Evolutionary conservation across 1,284 basidiomycete species (phyloP), one percentile per base, ranked within the genome.

Genomic region (Sphagnurus paluster): DNA sequence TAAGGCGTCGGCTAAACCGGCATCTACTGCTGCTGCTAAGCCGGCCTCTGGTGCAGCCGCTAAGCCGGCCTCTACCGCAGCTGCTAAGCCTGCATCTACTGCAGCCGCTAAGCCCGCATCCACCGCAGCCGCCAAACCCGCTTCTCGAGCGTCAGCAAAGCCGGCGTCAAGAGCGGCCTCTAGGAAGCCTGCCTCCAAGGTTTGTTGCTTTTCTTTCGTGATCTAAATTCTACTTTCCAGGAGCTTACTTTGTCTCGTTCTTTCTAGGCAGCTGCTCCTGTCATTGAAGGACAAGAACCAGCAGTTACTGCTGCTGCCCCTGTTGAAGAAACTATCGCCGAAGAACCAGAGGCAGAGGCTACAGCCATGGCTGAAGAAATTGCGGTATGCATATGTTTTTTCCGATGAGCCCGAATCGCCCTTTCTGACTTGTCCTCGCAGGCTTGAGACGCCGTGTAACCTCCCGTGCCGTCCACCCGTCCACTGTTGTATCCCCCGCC

Each of bases 291-390:
- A 33, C 65, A 69, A 38, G 71, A 68, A 43, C 65, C 70, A 32
- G 64, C 59, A 35, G 65, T 66, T 5, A 52, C 61, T 40, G 60
- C 63, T 5, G 52, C 61, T 40, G 60, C 63, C 21, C 52, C 63
- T 23, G 66, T 65, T 13, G 61, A 56, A 20, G 71, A 69, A 42
- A 70, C 78, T 23, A 81, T 82, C 49, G 70, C 64, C 26, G 80
- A 81, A 56, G 79, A 80, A 44, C 68, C 75, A n/a, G 52, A 54
- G 29, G 52, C 43, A 11, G 78, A 80, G 49, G 73, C 62, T 20
- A 74, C 75, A 44, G 66, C 63, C 35, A 61, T 59, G 13, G 69
- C 63, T 16, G 61, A 30, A 7, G 46, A 48, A 23, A 23, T 38
- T 33, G 37, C 29, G 26, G 51, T 53, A 41, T 21, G 48, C n/a